Evolutionary conservation across 352 stramenopile genomes (phyloP).

Genomic region (Phytophthora tubulina): DNA sequence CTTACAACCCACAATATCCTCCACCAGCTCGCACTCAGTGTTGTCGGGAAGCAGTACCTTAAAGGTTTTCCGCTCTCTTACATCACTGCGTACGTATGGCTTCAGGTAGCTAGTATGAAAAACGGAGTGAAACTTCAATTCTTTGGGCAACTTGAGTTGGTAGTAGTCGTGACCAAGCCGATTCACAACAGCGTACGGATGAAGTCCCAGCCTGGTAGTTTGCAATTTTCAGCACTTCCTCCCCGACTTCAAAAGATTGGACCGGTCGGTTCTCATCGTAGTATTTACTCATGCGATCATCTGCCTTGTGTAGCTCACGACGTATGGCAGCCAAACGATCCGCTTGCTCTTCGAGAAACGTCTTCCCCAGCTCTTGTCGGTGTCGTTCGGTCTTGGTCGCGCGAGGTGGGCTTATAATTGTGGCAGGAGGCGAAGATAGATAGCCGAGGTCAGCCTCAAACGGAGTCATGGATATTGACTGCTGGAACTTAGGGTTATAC

Average conservation of each 20-base stretch:
- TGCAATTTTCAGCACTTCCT: slow-evolving; percentile 22
- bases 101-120: slow-evolving; percentile 20
- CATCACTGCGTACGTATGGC: not conserved
- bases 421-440: not conserved
- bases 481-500: slow-evolving; percentile 17
- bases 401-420: not conserved
- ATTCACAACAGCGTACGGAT: slow-evolving; percentile 5
- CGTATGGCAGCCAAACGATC: slow-evolving; percentile 3
- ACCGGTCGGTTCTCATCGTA: slow-evolving; percentile 19
- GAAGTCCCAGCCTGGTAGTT: slow-evolving; percentile 21
- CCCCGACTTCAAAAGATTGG: slow-evolving; percentile 14
- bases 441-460: slow-evolving; percentile 31
- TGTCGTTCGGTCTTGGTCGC: not conserved
- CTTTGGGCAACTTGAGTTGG: slow-evolving; percentile 12
- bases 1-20: not conserved
- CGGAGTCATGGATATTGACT: slow-evolving; percentile 19
- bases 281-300: slow-evolving; percentile 10
- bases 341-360: slow-evolving; percentile 6
- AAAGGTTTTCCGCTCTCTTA: not conserved
- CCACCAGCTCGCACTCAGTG: not conserved
- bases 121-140: slow-evolving; percentile 21
- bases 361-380: not conserved
- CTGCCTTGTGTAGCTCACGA: not conserved
- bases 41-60: slow-evolving; percentile 3
- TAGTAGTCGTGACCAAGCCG: slow-evolving; percentile 21